phyloP scores from a whole-genome alignment of 2,329 filamentous ascomycete species.

The Cladobotryum protrusum region DNA sequence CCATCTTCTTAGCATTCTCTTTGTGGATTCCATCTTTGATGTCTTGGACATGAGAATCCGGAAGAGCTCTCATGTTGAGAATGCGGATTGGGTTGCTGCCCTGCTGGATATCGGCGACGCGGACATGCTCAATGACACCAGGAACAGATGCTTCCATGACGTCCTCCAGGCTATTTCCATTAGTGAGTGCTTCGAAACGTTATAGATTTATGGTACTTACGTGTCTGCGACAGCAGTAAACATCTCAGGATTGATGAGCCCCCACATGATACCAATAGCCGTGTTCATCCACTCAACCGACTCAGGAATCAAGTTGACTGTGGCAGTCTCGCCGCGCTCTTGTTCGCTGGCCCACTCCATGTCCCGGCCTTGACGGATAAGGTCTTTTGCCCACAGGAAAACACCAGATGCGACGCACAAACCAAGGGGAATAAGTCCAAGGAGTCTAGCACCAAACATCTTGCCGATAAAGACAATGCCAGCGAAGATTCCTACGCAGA shows the following conservation, averaged over 20 bases:
- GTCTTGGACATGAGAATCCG: conserved; percentile 69
- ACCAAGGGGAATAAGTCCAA: conserved; percentile 69
- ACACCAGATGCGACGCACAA: conserved; percentile 69
- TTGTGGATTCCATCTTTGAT: conserved; percentile 75
- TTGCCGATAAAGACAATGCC: conserved; percentile 72
- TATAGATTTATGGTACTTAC: conserved; percentile 20
- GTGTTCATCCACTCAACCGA: conserved; percentile 97
- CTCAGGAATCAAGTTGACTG: conserved; percentile 83
- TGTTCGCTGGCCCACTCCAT: conserved; percentile 86
- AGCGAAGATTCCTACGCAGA: conserved; percentile 65
- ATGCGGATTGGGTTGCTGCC: conserved; percentile 86
- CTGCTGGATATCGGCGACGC: conserved; percentile 91
- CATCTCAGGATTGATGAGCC: conserved; percentile 91
- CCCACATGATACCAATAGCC: conserved; percentile 77
- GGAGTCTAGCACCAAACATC: conserved; percentile 69
- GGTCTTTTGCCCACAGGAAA: conserved; percentile 84
- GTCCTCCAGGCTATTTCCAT: conserved; percentile 46
- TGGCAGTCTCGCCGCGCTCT: conserved; percentile 76
- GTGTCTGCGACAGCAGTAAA: conserved; percentile 89
- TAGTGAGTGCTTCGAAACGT: conserved; percentile 1
- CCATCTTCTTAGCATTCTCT: conserved; percentile 73
- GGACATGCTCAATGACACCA: conserved; percentile 85
- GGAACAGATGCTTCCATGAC: conserved; percentile 96
- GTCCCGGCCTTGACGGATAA: conserved; percentile 74
- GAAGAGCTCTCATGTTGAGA: conserved; percentile 77